Evolutionary conservation across 2,329 filamentous ascomycete species (phyloP), one percentile per base, ranked within the genome.

Genomic region (Akanthomyces dipterigenus): DNA sequence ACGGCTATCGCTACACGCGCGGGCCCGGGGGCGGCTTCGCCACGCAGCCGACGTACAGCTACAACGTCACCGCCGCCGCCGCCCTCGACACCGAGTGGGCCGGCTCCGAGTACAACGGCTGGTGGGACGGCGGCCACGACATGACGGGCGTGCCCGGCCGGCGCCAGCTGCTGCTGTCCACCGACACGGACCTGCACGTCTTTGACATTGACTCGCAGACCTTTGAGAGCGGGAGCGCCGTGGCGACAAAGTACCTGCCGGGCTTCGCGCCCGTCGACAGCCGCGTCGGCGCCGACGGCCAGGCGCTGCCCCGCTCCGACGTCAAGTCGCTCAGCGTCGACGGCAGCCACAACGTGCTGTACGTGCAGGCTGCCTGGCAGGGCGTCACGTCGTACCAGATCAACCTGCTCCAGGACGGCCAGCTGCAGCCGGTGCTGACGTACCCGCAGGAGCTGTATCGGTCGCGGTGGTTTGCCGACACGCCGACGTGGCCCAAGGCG

Each of bases 141-240:
- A 22, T 61, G 24, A 48, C 43, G n/a, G 50, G 50, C 59, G 24
- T 61, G 3, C 59, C 59, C 1, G 59, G 51, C 34, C 50, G 51
- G 6, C 50, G 51, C 18, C 42, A 61, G 59, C 59, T 61, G 34
- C 42, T 61, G 7, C 22, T 61, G 28, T 55, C 59, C 7, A 61
- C 42, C 45, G 59, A 55, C 45, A 50, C 42, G 16, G 59, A 61
- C 28, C 31, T 61, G 28, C 51, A 61, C 59, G 50, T 61, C 18
- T 61, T 61, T 14, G 51, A 61, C n/a, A 61, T 61, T 3, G 59
- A 16, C 42, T 55, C 59, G 22, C 50, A 61, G 59, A 61, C 59
- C 12, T 55, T 61, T 43, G 36, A 20, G 20, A 48, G 43, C 50
- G 59, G 59, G 12, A 22, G 20, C 20, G 5, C 31, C 16, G 59